A percentile compares a stretch with the other conserved stretches of the same genome.
Conservation (phyloP, 2,329 filamentous ascomycete species). For the Whalleya microplaca region DNA sequence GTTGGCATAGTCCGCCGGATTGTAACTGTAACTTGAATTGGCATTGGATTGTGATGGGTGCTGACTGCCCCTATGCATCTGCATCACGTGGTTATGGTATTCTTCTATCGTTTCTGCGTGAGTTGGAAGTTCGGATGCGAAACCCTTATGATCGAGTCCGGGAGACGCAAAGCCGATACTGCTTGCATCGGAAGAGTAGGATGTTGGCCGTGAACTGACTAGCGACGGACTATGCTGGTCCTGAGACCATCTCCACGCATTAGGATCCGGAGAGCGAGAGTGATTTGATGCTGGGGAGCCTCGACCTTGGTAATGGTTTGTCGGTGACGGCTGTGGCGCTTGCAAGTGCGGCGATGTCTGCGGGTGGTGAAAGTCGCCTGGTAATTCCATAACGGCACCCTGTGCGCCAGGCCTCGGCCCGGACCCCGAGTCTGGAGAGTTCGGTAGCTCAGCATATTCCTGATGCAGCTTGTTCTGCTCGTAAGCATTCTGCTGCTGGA, state of each 20-base stretch:
- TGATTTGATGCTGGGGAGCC: conserved; percentile 34
- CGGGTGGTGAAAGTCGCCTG: conserved; percentile 53
- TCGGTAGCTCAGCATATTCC: conserved; percentile 47
- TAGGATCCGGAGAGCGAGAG: conserved; percentile 38
- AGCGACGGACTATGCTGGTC: conserved; percentile 37
- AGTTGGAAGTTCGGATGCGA: conserved; percentile 49
- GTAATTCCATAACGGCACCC: conserved; percentile 43
- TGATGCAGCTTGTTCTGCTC: conserved; percentile 28
- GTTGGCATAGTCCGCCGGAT: conserved; percentile 44
- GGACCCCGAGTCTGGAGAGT: conserved; percentile 11
- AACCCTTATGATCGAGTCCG: conserved; percentile 44
- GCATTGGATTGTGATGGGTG: not conserved
- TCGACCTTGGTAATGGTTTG: conserved; percentile 28
- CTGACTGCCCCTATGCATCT: conserved; percentile 2
- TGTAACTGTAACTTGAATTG: conserved; percentile 38
- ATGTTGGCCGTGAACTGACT: conserved; percentile 41
- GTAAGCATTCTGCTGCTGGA: conserved; percentile 26
- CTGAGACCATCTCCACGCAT: conserved; percentile 48
- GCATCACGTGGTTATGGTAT: conserved; percentile 30
- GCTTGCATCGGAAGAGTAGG: conserved; percentile 38
- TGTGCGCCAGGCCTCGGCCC: conserved; percentile 18
- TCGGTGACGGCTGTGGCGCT: conserved; percentile 38
- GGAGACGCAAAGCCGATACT: conserved; percentile 43
- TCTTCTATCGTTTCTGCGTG: conserved; percentile 54
- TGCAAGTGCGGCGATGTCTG: conserved; percentile 36